Conservation (phyloP, 345 rosid species). For the Erucastrum elatum region DNA sequence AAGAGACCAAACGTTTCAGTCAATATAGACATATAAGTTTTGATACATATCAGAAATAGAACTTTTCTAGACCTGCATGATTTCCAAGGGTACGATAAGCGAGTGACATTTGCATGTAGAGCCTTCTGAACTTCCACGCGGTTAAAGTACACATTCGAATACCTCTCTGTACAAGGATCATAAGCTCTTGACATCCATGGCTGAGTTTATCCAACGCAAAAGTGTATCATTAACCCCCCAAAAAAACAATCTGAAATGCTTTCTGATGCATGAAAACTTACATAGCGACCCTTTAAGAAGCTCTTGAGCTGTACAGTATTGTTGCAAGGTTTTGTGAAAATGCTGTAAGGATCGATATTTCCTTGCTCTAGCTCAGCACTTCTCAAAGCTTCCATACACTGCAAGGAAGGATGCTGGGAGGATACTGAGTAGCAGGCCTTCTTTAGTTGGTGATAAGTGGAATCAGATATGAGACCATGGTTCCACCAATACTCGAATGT, state of each 20-base stretch:
- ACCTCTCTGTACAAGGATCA: slow-evolving; percentile 94
- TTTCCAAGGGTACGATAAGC: slow-evolving; percentile 71
- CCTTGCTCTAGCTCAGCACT: slow-evolving; percentile 71
- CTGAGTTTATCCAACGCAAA: slow-evolving; percentile 42
- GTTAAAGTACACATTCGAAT: slow-evolving; percentile 75
- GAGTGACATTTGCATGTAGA: slow-evolving; percentile 82
- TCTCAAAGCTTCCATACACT: slow-evolving; percentile 62
- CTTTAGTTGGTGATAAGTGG: slow-evolving; percentile 62
- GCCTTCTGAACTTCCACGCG: slow-evolving; percentile 81
- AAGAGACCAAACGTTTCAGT: background rate
- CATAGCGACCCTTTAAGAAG: slow-evolving; percentile 69
- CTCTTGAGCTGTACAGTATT: slow-evolving; percentile 50
- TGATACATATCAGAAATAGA: background rate
- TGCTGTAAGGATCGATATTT: slow-evolving; percentile 82
- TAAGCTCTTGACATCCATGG: slow-evolving; percentile 99
- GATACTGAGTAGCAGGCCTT: slow-evolving; percentile 59
- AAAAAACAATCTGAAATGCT: background rate
- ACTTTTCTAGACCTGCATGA: slow-evolving; percentile 68
- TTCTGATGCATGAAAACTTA: slow-evolving; percentile 61
- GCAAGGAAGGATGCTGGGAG: slow-evolving; percentile 63
- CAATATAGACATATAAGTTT: background rate
- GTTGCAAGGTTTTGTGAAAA: slow-evolving; percentile 80
- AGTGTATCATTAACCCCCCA: slow-evolving; percentile 8
- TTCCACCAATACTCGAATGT: slow-evolving; percentile 98
- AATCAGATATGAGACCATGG: slow-evolving; percentile 91